Evolutionary conservation across 2,329 filamentous ascomycete genomes (phyloP), one percentile per base, ranked within the genome.

Genomic region (Oidium heveae): DNA sequence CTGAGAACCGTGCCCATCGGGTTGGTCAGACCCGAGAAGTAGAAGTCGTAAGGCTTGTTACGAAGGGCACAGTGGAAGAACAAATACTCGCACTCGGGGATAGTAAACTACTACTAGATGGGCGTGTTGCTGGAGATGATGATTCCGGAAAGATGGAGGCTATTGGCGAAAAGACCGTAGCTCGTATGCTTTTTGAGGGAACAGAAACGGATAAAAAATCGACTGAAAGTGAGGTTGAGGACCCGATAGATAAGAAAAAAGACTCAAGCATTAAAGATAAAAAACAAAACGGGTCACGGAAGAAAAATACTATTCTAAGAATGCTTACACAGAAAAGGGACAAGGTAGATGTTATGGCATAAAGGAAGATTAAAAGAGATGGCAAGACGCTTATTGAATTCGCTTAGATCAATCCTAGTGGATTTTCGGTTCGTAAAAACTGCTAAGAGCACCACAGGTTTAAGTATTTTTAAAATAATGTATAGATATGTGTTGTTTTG

Each of bases 1-100:
- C 91, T 0, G 91, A 96, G 71, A 96, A 98, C 66, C 81, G 91
- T 18, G 91, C 91, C 0, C 91, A 98, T 68, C 82, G 91, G 15
- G 85, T 98, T 9, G 91, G 91, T 0, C 91, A 98, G 70, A 88
- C 77, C 33, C 74, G 85, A 16, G 83, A 89, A 37, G 91, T 98
- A 1, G 89, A 98, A 65, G 84, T 98, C 43, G 79, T 94, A 43
- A 74, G 87, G 33, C 74, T 98, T 0, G 82, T 98, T 54, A 84
- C 84, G 0, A 75, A 74, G 55, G 77, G 75, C 55, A 94, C 89
- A 0, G 85, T 98, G 32, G 91, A 98, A 67, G 88, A 95, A 68
- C 81, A 94, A 57, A 93, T 98, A 54, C 84, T 89, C 67, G 82
- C 84, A 49, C 78, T 95, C 0, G 94, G 91, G 41, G 78, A 89